Evolutionary conservation across 163 green algal species (phyloP), one percentile per base, ranked within the genome.

Genomic region (Scenedesmus sp.): DNA sequence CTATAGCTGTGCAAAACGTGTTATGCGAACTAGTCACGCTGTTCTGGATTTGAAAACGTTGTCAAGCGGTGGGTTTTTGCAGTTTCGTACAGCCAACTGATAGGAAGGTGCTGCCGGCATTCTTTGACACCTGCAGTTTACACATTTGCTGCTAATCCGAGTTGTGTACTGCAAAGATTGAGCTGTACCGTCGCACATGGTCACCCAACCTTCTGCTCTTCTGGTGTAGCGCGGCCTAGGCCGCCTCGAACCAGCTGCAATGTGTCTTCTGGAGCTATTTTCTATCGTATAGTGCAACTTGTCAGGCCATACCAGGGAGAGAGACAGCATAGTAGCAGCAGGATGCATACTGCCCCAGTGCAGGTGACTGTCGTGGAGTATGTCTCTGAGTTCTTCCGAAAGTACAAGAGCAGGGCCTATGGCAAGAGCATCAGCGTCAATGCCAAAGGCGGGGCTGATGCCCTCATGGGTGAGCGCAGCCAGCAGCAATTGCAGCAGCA

Each of bases 291-390:
- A 79, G 23, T 52, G 6, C 4, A 2, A 52, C 4, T 23, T 52
- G 23, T 13, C 23, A 52, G 23, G 76, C 7, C n/a, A 59, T 59
- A 79, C 1, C 76, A 60, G 76, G 34, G 57, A 1, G 5, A 18
- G 18, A 59, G 76, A 67, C 3, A 3, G 54, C 15, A 66, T 12
- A 86, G 52, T 15, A 55, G 26, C 13, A 52, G 4, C 66, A 66
- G 16, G 66, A 82, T 83, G 85, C 85, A 90, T 54, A 54, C 34
- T 52, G n/a, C 84, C 2, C 88, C 88, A 34, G 88, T 88, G 82
- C 88, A 92, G 52, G 88, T 92, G 62, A 92, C 88, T 70, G 82
- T 92, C 66, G 88, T 84, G 12, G 88, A 92, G 74, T 92, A 92
- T 76, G 66, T 92, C 18, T 57, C 52, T 55, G 81, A 92, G 64